Percentiles rank a stretch among this genome's conserved stretches.
Evolutionary conservation across 2,329 filamentous ascomycete genomes (phyloP).

Genomic region (Aspergillus ruber): DNA sequence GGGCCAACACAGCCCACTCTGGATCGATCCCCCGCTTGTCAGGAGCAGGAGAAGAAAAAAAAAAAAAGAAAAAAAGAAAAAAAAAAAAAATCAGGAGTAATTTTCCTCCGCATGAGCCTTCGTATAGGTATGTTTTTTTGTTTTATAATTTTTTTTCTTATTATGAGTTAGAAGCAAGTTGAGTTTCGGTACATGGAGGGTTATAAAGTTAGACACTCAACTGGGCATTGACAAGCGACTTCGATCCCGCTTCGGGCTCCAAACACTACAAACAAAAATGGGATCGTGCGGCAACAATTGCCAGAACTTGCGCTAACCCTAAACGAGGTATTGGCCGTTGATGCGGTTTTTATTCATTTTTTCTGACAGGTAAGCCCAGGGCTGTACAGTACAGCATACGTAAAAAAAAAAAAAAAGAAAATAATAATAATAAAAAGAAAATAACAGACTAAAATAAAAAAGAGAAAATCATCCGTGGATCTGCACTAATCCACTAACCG

Average conservation of each 20-base stretch:
- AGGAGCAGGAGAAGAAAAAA: neutral
- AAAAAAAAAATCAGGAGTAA: neutral
- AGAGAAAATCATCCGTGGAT: conserved; percentile 14
- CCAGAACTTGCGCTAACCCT: too few relatives aligned
- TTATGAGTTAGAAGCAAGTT: too few relatives aligned
- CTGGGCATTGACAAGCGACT: too few relatives aligned
- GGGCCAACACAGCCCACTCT: neutral
- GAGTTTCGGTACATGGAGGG: too few relatives aligned
- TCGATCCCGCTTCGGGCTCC: too few relatives aligned
- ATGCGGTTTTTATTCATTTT: conserved; percentile 23
- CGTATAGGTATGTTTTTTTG: too few relatives aligned
- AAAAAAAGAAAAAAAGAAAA: neutral
- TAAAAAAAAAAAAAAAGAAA: neutral
- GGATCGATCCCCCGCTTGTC: neutral
- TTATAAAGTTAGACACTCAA: too few relatives aligned
- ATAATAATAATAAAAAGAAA: neutral
- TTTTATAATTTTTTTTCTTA: too few relatives aligned
- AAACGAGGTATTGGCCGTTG: conserved; percentile 24
- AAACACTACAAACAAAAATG: neutral
- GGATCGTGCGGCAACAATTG: conserved; percentile 24
- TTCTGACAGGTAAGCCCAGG: conserved; percentile 27
- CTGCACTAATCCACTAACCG: conserved; percentile 14
- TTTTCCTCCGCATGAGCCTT: too few relatives aligned
- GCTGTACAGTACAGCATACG: neutral
- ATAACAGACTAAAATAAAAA: neutral